Conservation (phyloP, 176 grass and related monocot genomes). For the Avena atlantica region DNA sequence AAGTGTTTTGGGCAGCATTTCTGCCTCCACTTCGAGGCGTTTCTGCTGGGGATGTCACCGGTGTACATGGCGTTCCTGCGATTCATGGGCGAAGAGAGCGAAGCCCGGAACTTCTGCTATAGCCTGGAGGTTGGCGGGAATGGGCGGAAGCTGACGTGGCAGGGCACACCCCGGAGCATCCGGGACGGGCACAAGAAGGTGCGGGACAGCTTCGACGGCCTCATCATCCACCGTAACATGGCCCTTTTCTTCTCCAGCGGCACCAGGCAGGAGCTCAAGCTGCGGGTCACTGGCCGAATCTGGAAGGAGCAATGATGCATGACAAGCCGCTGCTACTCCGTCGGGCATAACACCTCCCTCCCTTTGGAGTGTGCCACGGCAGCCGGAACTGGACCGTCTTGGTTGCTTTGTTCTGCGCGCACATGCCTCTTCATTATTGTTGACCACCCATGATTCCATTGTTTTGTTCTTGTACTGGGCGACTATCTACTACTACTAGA, state of each 20-base stretch:
- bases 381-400: neutral
- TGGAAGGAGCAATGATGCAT: slow-evolving; percentile 55
- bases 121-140: slow-evolving; percentile 64
- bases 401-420: neutral
- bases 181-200: slow-evolving; percentile 60
- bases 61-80: slow-evolving; percentile 66
- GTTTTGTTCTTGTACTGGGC: slow-evolving; percentile 12
- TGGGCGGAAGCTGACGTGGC: slow-evolving; percentile 57
- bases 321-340: neutral
- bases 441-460: slow-evolving; percentile 1
- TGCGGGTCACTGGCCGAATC: slow-evolving; percentile 62
- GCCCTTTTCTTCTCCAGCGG: slow-evolving; percentile 60
- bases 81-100: slow-evolving; percentile 64
- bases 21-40: slow-evolving; percentile 68
- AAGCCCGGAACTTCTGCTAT: slow-evolving; percentile 56
- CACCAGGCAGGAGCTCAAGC: slow-evolving; percentile 60
- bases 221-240: slow-evolving; percentile 69
- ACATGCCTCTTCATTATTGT: neutral
- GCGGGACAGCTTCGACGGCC: slow-evolving; percentile 64
- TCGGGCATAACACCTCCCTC: neutral
- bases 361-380: neutral
- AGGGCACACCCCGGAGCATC: slow-evolving; percentile 59
- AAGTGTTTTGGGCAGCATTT: slow-evolving; percentile 65
- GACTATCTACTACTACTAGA: slow-evolving; percentile 4
- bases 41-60: slow-evolving; percentile 54